Evolutionary conservation across 202 grass and related monocot genomes (phyloP).

Genomic region (Bolboschoenoplectus hybrid): DNA sequence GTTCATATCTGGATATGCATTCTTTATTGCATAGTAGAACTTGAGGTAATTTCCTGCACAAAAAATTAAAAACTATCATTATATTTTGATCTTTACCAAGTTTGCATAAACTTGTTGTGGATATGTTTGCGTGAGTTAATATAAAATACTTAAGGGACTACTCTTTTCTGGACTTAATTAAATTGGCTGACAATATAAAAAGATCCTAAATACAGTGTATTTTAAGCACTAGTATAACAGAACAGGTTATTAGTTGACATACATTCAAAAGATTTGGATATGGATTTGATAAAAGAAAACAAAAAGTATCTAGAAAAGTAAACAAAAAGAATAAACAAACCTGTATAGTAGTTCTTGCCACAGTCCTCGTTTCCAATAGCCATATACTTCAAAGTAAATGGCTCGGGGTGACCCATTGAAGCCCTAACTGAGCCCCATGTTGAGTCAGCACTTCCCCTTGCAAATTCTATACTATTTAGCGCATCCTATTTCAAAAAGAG

Average conservation of each 20-base stretch:
- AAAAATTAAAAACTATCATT: slow-evolving; percentile 29
- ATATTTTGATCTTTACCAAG: not conserved
- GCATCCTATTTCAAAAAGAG: slow-evolving; percentile 57
- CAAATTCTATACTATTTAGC: slow-evolving; percentile 86
- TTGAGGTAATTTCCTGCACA: slow-evolving; percentile 69
- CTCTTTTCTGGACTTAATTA: not conserved
- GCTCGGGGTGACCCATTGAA: slow-evolving; percentile 69
- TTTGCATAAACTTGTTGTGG: not conserved
- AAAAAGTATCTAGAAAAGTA: not conserved
- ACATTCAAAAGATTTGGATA: slow-evolving; percentile 13
- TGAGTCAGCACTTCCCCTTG: slow-evolving; percentile 69
- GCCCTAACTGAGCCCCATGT: slow-evolving; percentile 84
- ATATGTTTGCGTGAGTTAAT: not conserved
- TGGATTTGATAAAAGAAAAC: slow-evolving; percentile 14
- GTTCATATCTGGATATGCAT: slow-evolving; percentile 73
- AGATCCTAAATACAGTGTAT: not conserved
- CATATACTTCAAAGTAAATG: slow-evolving; percentile 73
- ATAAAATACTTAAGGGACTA: not conserved
- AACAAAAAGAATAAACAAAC: slow-evolving; percentile 43
- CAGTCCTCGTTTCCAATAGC: slow-evolving; percentile 87
- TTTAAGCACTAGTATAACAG: not conserved
- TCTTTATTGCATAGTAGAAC: slow-evolving; percentile 66
- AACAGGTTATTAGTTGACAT: not conserved
- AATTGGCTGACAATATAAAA: not conserved
- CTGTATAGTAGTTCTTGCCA: slow-evolving; percentile 68